Conservation (phyloP, 805 yeast genomes). For the Pichia ethanolica region DNA sequence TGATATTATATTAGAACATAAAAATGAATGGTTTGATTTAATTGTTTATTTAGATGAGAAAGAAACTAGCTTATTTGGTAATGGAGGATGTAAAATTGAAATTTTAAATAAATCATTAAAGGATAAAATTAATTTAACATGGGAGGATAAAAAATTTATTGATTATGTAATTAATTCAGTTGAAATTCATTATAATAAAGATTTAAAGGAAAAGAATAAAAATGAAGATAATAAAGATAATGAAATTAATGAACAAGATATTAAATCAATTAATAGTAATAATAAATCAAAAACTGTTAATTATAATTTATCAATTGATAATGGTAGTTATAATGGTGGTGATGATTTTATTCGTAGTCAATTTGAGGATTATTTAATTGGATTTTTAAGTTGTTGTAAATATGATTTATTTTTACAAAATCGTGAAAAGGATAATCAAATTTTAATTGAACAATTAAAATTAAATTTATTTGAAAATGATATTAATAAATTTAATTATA, state of each 20-base stretch:
- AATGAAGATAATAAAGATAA: background rate
- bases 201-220: background rate
- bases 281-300: slow-evolving; percentile 25
- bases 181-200: slow-evolving; percentile 23
- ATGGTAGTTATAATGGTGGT: slow-evolving; percentile 47
- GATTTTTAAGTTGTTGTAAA: slow-evolving; percentile 66
- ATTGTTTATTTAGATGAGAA: slow-evolving; percentile 58
- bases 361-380: slow-evolving; percentile 84
- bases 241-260: background rate
- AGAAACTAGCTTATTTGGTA: slow-evolving; percentile 9
- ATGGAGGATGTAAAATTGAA: slow-evolving; percentile 28
- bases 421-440: slow-evolving; percentile 20
- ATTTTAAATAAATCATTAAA: slow-evolving; percentile 37
- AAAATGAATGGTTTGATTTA: slow-evolving; percentile 55
- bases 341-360: slow-evolving; percentile 85
- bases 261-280: slow-evolving; percentile 14
- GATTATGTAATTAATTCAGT: slow-evolving; percentile 49
- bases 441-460: slow-evolving; percentile 12
- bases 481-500: slow-evolving; percentile 19
- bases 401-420: slow-evolving; percentile 47
- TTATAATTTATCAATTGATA: slow-evolving; percentile 33
- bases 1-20: slow-evolving; percentile 64
- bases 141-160: slow-evolving; percentile 70
- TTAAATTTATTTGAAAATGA: slow-evolving; percentile 17
- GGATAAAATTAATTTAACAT: slow-evolving; percentile 40